Evolutionary conservation across 805 yeast species (phyloP), one percentile per base, ranked within the genome.

Genomic region (Lipomyces chichibuensis): DNA sequence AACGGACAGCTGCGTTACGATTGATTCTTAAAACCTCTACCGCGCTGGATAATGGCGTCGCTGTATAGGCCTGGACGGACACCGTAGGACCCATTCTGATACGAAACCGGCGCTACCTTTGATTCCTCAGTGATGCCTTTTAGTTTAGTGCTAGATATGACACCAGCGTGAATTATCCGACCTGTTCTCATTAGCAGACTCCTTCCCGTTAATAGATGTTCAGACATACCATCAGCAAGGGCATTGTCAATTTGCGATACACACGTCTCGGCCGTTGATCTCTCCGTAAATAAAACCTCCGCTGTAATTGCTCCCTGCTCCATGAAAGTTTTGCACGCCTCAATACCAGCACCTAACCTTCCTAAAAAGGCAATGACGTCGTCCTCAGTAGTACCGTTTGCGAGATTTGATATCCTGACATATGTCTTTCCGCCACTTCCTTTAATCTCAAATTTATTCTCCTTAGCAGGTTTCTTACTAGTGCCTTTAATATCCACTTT

Each of bases 181-280:
- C 64, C 63, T 64, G 33, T 7, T 52, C n/a, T n/a, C 20, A 17
- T 27, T 11, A 13, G 29, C 17, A 33, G 33, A 8, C n/a, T 17
- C n/a, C 43, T 52, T 9, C 43, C 20, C 14, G 14, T 4, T 27
- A 32, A 6, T 53, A 23, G 23, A 14, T n/a, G 7, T n/a, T 39
- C 6, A 49, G 25, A 23, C 65, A 7, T 25, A 57, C 85, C 85
- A 72, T 85, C 86, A 13, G 86, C 85, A n/a, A 77, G 66, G 1
- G 82, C 83, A 6, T 81, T 80, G 66, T 85, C 75, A 43, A 84
- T 76, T 51, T 74, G 67, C 23, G 69, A 67, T 20, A 74, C 73
- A 0, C 82, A 82, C 2, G 61, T 65, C 13, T 74, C 71, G 33
- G 84, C 73, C 14, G 71, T 72, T 0, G 71, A 70, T 1, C 78